phyloP scores from a whole-genome alignment of 2,329 filamentous ascomycete genomes.

The Aureobasidium musti region DNA sequence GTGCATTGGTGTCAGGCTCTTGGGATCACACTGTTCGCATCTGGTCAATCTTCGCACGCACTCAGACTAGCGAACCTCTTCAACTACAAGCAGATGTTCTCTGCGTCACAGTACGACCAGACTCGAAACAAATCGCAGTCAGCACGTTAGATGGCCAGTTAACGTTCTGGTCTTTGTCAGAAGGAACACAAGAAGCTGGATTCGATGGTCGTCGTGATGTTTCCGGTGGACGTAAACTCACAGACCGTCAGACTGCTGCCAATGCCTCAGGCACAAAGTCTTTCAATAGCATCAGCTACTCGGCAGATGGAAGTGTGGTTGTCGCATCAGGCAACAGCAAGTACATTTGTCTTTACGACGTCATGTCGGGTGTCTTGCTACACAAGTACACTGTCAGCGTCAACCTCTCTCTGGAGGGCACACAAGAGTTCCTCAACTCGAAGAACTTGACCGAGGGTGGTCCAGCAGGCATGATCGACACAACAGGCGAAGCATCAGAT shows the following conservation, averaged over 20 bases:
- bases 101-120: conserved; percentile 81
- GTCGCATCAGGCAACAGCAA: conserved; percentile 95
- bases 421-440: conserved; percentile 96
- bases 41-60: conserved; percentile 93
- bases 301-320: conserved; percentile 86
- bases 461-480: conserved; percentile 79
- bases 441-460: conserved; percentile 88
- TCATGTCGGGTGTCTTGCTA: conserved; percentile 82
- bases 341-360: conserved; percentile 97
- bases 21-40: conserved; percentile 96
- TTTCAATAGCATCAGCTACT: conserved; percentile 86
- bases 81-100: conserved; percentile 91
- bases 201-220: conserved; percentile 90
- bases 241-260: conserved; percentile 86
- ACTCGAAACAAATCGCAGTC: conserved; percentile 86
- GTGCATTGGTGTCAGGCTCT: conserved; percentile 82
- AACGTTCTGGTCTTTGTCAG: conserved; percentile 90
- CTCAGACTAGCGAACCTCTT: conserved; percentile 91
- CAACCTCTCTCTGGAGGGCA: conserved; percentile 93
- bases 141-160: conserved; percentile 92
- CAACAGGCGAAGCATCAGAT: conserved; percentile 84
- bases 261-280: conserved; percentile 88
- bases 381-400: conserved; percentile 96
- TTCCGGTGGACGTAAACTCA: conserved; percentile 85
- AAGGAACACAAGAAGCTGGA: conserved; percentile 81